Evolutionary conservation across 1,284 basidiomycete genomes (phyloP).

Genomic region (Athelia psychrophila): DNA sequence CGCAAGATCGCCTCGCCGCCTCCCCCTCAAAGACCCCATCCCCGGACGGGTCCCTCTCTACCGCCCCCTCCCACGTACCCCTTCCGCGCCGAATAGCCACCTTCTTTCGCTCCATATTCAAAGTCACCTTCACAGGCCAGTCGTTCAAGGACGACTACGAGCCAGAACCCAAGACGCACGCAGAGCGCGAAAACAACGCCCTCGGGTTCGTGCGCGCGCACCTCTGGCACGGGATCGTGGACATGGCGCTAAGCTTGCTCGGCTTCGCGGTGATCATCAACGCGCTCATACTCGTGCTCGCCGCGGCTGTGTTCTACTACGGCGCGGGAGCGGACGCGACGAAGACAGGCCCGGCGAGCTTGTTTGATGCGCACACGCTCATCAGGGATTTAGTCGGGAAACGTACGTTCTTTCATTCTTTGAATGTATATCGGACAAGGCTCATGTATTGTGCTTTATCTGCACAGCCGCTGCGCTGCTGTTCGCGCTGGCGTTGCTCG

Average conservation of each 20-base stretch:
- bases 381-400: constrained; percentile 57
- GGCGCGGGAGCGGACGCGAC: too few species aligned
- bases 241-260: constrained; percentile 64
- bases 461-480: constrained; percentile 60
- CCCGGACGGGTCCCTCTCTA: background rate
- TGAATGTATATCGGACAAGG: too few species aligned
- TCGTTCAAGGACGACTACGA: background rate
- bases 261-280: constrained; percentile 81
- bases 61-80: background rate
- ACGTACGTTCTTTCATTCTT: constrained; percentile 39
- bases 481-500: constrained; percentile 79
- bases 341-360: constrained; percentile 45
- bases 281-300: constrained; percentile 39
- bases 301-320: constrained; percentile 42
- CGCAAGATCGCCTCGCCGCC: constrained; percentile 54
- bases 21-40: too few species aligned
- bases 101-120: background rate
- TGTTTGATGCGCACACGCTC: constrained; percentile 70
- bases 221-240: constrained; percentile 73
- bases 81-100: background rate
- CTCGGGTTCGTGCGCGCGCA: constrained; percentile 73
- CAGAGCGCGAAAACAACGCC: constrained; percentile 62
- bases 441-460: too few species aligned
- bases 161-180: constrained; percentile 33
- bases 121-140: background rate